Conservation (phyloP, 441 rosid species). For the Kokia cookei region DNA sequence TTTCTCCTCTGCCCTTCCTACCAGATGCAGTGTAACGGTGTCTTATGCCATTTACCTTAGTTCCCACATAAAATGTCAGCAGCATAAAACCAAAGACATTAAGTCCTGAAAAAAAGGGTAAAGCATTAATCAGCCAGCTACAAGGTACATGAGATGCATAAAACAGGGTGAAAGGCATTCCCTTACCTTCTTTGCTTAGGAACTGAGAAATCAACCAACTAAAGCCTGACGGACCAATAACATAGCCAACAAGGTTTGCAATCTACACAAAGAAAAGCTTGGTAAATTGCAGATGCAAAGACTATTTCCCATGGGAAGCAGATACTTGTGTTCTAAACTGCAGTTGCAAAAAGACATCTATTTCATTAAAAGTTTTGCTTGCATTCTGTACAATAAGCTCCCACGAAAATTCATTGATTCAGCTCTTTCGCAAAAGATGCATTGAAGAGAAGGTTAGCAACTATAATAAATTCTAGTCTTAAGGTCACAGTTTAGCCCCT, state of each 20-base stretch:
- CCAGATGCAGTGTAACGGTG: not conserved
- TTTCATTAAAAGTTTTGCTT: not conserved
- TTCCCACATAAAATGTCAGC: constrained; percentile 60
- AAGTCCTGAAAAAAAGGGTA: constrained; percentile 40
- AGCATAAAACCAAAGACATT: constrained; percentile 60
- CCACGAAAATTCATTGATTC: not conserved
- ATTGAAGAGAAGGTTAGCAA: not conserved
- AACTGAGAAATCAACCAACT: constrained; percentile 72
- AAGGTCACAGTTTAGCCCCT: too few species aligned
- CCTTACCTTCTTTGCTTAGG: constrained; percentile 60
- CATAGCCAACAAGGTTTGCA: constrained; percentile 93
- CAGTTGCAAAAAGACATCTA: not conserved
- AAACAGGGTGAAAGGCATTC: not conserved
- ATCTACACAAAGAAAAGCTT: constrained; percentile 39
- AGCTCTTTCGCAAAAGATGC: not conserved
- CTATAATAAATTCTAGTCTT: not conserved
- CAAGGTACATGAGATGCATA: not conserved
- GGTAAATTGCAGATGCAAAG: not conserved
- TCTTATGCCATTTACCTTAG: constrained; percentile 52
- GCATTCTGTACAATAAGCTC: not conserved
- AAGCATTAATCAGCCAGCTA: not conserved
- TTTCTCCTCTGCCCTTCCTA: not conserved
- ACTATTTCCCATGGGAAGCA: not conserved
- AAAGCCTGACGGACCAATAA: constrained; percentile 76
- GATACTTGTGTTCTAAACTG: not conserved